Evolutionary conservation across 768 basidiomycete genomes (phyloP), one percentile per base, ranked within the genome.

Genomic region (Trametes maxima): DNA sequence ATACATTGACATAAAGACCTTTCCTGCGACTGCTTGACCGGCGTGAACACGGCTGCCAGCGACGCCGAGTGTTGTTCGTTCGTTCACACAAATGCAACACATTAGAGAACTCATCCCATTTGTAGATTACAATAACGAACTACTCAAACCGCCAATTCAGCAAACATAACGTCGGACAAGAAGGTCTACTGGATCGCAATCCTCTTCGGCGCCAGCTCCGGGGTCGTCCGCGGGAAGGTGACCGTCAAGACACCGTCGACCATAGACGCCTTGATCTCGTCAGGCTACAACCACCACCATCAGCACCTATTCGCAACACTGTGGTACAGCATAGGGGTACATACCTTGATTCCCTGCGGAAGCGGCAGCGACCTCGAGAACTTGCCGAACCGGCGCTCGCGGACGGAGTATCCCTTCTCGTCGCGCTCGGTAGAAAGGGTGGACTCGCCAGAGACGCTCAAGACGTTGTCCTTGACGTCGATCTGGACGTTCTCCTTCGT

Each of bases 381-480:
- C 57, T 65, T 71, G 52, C 72, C 70, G 36, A 54, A 64, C 28
- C 66, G 60, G 46, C 71, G 65, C 66, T 73, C 69, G 52, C 72
- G 73, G 13, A 80, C 67, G 14, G 69, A 66, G 37, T 71, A 78
- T 5, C 72, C 72, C n/a, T 58, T 59, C 51, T 73, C 76, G 5
- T 80, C 75, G 42, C 72, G 71, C 22, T 79, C 67, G 13, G 70
- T 63, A 6, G 70, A 67, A 21, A 68, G 56, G 36, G 71, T 77
- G 24, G 65, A 74, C 70, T 86, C 80, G 10, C 82, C 84, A 14
- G 83, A 78, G 58, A 86, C 67, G 46, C 71, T 80, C 50, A 87
- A 77, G 16, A 77, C 72, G 57, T 79, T 77, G 57, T 80, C 76
- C 63, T 80, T 76, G 10, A 83, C 70, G 57, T 85, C 82, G 58